Evolutionary conservation across 1,284 basidiomycete genomes (phyloP).

Genomic region (Dichomitus squalens): DNA sequence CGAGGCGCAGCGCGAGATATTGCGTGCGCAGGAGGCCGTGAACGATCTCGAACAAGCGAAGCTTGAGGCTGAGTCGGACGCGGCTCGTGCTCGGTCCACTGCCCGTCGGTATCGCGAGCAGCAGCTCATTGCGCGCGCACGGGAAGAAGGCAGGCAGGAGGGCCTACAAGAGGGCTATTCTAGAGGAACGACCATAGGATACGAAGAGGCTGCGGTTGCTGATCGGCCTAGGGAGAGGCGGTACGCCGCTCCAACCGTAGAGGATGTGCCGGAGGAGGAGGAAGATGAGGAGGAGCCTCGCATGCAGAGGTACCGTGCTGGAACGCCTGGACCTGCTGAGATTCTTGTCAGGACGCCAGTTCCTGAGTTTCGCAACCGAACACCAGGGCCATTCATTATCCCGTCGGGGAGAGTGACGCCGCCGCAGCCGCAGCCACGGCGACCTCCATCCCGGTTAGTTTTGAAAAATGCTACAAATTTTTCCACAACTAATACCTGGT

Average conservation of each 20-base stretch:
- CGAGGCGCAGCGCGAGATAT: constrained; percentile 49
- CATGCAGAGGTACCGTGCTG: constrained; percentile 15
- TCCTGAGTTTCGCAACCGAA: constrained; percentile 11
- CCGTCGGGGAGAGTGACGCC: constrained; percentile 6
- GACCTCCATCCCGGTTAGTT: constrained; percentile 21
- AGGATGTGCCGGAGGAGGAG: constrained; percentile 22
- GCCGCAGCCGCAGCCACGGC: neutral
- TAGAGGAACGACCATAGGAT: constrained; percentile 32
- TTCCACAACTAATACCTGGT: neutral
- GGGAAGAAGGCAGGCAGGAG: constrained; percentile 45
- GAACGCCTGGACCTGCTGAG: constrained; percentile 13
- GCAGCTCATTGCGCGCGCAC: constrained; percentile 40
- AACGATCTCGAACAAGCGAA: constrained; percentile 42
- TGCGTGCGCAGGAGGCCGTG: constrained; percentile 48
- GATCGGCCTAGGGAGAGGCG: constrained; percentile 9
- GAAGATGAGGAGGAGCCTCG: constrained; percentile 22
- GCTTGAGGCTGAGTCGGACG: constrained; percentile 48
- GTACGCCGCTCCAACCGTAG: constrained; percentile 13
- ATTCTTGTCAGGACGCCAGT: constrained; percentile 12
- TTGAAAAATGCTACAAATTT: neutral
- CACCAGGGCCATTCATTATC: constrained; percentile 10
- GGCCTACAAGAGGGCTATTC: constrained; percentile 45
- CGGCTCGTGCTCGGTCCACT: constrained; percentile 43
- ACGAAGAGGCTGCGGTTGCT: constrained; percentile 19
- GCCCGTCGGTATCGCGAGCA: constrained; percentile 48